Evolutionary conservation across 2,329 filamentous ascomycete species (phyloP).

Genomic region (Xylariaceae sp.): DNA sequence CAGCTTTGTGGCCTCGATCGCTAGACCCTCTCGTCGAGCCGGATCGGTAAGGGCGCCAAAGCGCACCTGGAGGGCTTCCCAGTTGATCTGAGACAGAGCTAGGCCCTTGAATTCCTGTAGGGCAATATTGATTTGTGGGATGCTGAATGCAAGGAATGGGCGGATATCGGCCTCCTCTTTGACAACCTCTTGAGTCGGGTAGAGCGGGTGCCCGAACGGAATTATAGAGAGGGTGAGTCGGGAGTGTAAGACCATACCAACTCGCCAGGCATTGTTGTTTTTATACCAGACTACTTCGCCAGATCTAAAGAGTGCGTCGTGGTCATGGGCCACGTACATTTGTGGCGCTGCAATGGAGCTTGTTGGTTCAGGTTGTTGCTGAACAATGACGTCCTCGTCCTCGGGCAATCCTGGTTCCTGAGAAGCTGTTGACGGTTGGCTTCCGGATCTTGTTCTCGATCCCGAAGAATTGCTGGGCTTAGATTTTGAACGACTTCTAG

Average conservation of each 20-base stretch:
- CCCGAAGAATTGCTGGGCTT: too few relatives aligned
- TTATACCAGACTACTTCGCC: conserved; percentile 49
- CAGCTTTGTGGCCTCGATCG: conserved; percentile 47
- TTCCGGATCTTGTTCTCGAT: too few relatives aligned
- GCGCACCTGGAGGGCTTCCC: conserved; percentile 35
- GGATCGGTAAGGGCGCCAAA: conserved; percentile 30
- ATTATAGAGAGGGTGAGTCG: conserved; percentile 31
- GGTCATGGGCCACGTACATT: conserved; percentile 15
- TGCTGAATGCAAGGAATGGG: conserved; percentile 48
- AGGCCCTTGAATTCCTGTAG: conserved; percentile 37
- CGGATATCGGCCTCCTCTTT: conserved; percentile 41
- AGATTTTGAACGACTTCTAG: not conserved
- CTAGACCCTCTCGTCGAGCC: conserved; percentile 37
- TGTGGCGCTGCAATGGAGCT: not conserved
- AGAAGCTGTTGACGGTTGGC: too few relatives aligned
- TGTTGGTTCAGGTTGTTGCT: not conserved
- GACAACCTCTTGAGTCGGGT: conserved; percentile 35
- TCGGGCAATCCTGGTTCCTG: not conserved
- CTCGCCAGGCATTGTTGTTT: conserved; percentile 42
- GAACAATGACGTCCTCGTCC: not conserved
- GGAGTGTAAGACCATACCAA: conserved; percentile 37
- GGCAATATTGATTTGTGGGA: conserved; percentile 36
- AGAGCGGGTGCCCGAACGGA: conserved; percentile 37
- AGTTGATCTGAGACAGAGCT: conserved; percentile 39
- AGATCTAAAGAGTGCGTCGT: conserved; percentile 38